These are phyloP conservation scores for Verticillium tricorpus DNA, from an alignment of 2,329 filamentous ascomycete species.

Conservation along the genomic window DNA sequence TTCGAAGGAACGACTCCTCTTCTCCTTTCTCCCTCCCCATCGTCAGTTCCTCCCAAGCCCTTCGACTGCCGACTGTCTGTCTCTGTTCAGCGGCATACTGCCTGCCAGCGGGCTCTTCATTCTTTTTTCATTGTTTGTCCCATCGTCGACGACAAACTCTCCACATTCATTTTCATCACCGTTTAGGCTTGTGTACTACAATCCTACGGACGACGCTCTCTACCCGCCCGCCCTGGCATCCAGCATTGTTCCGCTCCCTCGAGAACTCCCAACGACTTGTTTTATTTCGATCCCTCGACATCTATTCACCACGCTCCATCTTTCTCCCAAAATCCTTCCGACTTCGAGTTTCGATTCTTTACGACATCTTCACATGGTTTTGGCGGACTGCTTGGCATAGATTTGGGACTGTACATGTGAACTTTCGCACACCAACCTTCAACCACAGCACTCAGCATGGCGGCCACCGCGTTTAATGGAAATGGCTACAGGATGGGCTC, in stretches of 20 bases:
- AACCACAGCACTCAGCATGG: slow-evolving; percentile 4
- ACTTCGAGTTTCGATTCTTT: background rate
- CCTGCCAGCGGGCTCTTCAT: slow-evolving; percentile 55
- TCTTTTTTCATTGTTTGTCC: slow-evolving; percentile 45
- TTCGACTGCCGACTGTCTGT: slow-evolving; percentile 29
- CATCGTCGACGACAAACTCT: slow-evolving; percentile 15
- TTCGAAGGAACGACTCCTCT: slow-evolving; percentile 3
- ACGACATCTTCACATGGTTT: background rate
- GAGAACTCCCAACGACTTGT: background rate
- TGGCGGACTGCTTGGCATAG: background rate
- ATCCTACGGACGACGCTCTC: slow-evolving; percentile 8
- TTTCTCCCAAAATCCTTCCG: background rate
- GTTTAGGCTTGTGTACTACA: slow-evolving; percentile 3
- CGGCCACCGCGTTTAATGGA: slow-evolving; percentile 9
- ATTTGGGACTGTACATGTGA: background rate
- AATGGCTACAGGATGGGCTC: slow-evolving; percentile 20
- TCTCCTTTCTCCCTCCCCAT: slow-evolving; percentile 16
- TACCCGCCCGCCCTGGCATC: slow-evolving; percentile 4
- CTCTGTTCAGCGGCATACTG: slow-evolving; percentile 20
- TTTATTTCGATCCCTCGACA: background rate
- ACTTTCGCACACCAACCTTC: background rate
- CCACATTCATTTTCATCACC: slow-evolving; percentile 24
- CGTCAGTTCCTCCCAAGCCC: slow-evolving; percentile 25
- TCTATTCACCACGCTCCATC: background rate
- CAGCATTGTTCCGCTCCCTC: background rate